Conservation (phyloP, 129 eudicot genomes). For the Artemisia annua region DNA sequence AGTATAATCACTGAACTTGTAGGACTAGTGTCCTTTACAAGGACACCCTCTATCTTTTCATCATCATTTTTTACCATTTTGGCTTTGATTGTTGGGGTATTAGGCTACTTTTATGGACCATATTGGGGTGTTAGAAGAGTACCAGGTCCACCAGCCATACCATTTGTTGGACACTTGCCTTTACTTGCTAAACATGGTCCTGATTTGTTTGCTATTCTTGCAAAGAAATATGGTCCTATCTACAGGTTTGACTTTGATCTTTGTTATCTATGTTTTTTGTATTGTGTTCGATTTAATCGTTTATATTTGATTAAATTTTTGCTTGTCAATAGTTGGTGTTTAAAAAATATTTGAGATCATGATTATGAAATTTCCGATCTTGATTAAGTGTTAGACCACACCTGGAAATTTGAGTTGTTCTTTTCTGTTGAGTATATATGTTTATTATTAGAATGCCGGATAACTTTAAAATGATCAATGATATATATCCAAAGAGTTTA, state of each 20-base stretch:
- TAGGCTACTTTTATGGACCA: constrained; percentile 66
- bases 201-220: constrained; percentile 69
- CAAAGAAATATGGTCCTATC: constrained; percentile 78
- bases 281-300: not conserved
- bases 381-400: too few species aligned
- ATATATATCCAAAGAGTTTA: too few species aligned
- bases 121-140: constrained; percentile 77
- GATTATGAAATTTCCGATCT: too few species aligned
- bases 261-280: not conserved
- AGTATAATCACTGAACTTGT: not conserved
- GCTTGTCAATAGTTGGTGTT: too few species aligned
- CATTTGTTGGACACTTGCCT: constrained; percentile 82
- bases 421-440: too few species aligned
- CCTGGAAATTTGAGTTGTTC: too few species aligned
- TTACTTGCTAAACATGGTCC: constrained; percentile 88
- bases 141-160: constrained; percentile 85
- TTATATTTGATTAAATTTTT: too few species aligned
- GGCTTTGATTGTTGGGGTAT: constrained; percentile 32
- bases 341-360: too few species aligned
- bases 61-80: constrained; percentile 38
- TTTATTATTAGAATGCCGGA: too few species aligned
- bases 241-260: constrained; percentile 56
- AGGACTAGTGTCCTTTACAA: not conserved
- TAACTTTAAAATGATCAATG: too few species aligned
- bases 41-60: constrained; percentile 13